phyloP scores from a whole-genome alignment of 192 early-diverging fungal species.

The Tieghemiomyces parasiticus region DNA sequence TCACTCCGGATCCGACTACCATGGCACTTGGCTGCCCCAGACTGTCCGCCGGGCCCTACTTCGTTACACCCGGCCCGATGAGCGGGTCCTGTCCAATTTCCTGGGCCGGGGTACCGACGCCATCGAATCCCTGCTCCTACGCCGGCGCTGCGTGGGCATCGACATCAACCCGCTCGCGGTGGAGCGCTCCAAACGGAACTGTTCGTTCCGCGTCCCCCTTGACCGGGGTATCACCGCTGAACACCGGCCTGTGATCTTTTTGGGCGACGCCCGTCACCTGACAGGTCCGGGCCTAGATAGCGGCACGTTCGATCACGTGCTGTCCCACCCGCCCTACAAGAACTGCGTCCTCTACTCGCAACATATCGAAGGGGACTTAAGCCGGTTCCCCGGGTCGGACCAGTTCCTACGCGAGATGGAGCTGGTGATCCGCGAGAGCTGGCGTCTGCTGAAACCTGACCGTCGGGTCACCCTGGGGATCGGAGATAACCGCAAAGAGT shows the following conservation, averaged over 20 bases:
- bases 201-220: slow-evolving; percentile 61
- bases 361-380: slow-evolving; percentile 75
- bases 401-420: slow-evolving; percentile 67
- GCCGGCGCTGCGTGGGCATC: slow-evolving; percentile 62
- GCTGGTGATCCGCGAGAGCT: slow-evolving; percentile 50
- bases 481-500: slow-evolving; percentile 82
- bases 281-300: slow-evolving; percentile 44
- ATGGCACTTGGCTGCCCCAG: slow-evolving; percentile 90
- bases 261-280: slow-evolving; percentile 65
- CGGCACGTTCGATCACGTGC: slow-evolving; percentile 70
- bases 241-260: slow-evolving; percentile 65
- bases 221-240: slow-evolving; percentile 46
- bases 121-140: slow-evolving; percentile 71
- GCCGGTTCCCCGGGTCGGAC: slow-evolving; percentile 50
- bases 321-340: slow-evolving; percentile 92
- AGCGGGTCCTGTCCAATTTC: slow-evolving; percentile 79
- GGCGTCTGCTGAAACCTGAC: slow-evolving; percentile 53
- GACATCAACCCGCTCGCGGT: slow-evolving; percentile 85
- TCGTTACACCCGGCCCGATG: slow-evolving; percentile 59
- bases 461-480: slow-evolving; percentile 74
- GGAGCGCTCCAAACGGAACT: slow-evolving; percentile 70
- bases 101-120: slow-evolving; percentile 88
- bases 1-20: slow-evolving; percentile 87
- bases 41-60: slow-evolving; percentile 64
- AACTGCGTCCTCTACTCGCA: slow-evolving; percentile 77